Evolutionary conservation across 305 asterid genomes (phyloP), one percentile per base, ranked within the genome.

Genomic region (Fraxinus baroniana): DNA sequence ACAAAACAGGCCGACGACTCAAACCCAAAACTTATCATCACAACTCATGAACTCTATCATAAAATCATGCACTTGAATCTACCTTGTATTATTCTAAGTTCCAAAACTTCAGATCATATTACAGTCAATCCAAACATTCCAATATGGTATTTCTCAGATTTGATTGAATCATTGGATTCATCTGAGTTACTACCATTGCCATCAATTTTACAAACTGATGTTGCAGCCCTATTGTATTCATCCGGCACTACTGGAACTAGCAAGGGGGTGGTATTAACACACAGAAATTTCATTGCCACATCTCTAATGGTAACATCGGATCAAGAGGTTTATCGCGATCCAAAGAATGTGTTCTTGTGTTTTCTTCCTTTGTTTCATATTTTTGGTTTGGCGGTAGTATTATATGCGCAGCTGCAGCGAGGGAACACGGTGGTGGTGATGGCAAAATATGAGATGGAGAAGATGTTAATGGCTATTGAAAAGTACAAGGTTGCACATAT

Each of bases 191-290:
- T 37, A 17, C 26, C 3, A 1, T 7, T 5, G 35, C 52, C 85
- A 2, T 18, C 60, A 3, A 81, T 80, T 4, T n/a, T 39, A 22
- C 90, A 80, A 74, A 81, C 81, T n/a, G 89, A 89, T 32, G 72
- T 77, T 5, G 90, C 91, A 1, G 90, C 89, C 0, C 76, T 91
- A 12, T n/a, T 88, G 77, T 90, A 88, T 49, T 82, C 93, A 3
- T 90, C 90, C 0, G 89, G 93, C 12, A 88, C 91, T 0, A 84
- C 89, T 0, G 90, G 93, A 13, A 52, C 81, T 0, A 84, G 87
- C 81, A 87, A 90, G 46, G 91, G 91, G 13, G 90, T 85, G 0
- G 80, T 90, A 22, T 41, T 90, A 28, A 84, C 91, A 1, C 91
- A 90, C 77, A 41, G 77, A 24, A 86, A 84, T 76, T 83, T 90